Percentiles rank a stretch among this genome's conserved stretches.
These are phyloP conservation scores for Microsporum audouinii DNA, from an alignment of 2,329 filamentous ascomycete species.

Conservation along the genomic window DNA sequence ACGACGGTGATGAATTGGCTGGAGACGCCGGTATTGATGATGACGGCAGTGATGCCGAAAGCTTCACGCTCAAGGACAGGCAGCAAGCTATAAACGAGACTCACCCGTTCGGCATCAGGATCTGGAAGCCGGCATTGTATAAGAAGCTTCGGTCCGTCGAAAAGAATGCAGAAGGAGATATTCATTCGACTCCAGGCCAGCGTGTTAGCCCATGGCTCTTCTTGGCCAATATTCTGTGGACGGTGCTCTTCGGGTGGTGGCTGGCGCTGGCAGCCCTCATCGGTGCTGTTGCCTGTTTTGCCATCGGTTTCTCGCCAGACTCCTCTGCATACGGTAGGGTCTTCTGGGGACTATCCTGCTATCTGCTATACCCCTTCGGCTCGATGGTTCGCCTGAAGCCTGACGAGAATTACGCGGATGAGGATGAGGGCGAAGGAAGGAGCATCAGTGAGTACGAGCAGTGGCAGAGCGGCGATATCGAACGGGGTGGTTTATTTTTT, in stretches of 20 bases:
- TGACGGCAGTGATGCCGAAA: constrained; percentile 84
- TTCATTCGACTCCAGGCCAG: constrained; percentile 85
- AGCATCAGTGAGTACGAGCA: constrained; percentile 98
- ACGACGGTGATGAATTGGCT: constrained; percentile 34
- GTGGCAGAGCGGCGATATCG: constrained; percentile 95
- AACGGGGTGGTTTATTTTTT: constrained; percentile 92
- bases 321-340: constrained; percentile 76
- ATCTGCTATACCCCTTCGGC: constrained; percentile 92
- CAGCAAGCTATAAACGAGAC: constrained; percentile 98
- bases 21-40: constrained; percentile 48
- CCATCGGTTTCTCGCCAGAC: constrained; percentile 67
- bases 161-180: constrained; percentile 90
- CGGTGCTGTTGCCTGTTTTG: constrained; percentile 65
- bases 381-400: constrained; percentile 89
- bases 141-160: constrained; percentile 96
- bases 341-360: constrained; percentile 70
- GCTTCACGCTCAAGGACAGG: constrained; percentile 92
- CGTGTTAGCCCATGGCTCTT: constrained; percentile 74
- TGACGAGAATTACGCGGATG: constrained; percentile 86
- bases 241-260: constrained; percentile 91
- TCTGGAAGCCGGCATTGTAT: constrained; percentile 97
- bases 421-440: constrained; percentile 88
- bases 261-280: constrained; percentile 63
- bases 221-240: constrained; percentile 85
- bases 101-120: constrained; percentile 94